These are phyloP conservation scores for Combretum micranthum DNA, from an alignment of 345 rosid species.

Conservation along the genomic window DNA sequence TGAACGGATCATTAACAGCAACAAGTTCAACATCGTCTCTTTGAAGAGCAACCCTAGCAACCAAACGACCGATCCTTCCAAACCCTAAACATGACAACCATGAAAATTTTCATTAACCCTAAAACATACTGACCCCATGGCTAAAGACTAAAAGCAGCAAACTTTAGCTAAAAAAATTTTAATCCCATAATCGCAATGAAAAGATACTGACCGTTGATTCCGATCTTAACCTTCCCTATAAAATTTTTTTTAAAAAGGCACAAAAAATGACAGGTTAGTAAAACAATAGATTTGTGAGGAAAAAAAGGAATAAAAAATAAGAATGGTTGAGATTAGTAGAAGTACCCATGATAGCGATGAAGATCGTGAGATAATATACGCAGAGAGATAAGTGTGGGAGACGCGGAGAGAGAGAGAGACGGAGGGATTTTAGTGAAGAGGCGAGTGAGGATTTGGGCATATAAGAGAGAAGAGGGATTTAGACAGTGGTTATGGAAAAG, in stretches of 20 bases:
- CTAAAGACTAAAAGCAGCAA: no score
- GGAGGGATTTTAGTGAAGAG: no score
- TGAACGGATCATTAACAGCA: constrained; percentile 83
- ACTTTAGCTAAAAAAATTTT: no score
- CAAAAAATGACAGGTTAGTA: neutral
- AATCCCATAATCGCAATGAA: neutral
- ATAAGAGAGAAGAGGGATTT: no score
- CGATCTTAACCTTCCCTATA: constrained; percentile 77
- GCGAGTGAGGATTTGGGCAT: no score
- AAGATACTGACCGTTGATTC: constrained; percentile 65
- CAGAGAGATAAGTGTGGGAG: neutral
- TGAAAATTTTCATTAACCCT: neutral
- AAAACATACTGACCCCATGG: no score
- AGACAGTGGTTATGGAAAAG: no score
- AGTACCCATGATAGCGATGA: constrained; percentile 4
- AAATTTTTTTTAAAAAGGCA: constrained; percentile 1
- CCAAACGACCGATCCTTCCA: constrained; percentile 91
- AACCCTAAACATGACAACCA: constrained; percentile 37
- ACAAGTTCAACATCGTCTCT: constrained; percentile 85
- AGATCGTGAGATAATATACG: neutral
- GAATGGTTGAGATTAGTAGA: neutral
- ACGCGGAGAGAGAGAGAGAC: no score
- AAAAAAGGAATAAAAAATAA: no score
- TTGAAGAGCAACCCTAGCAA: constrained; percentile 74
- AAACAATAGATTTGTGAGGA: neutral